Base-by-base conservation (phyloP, 192 early-diverging fungal genomes). In the Coemansia sp. region DNA sequence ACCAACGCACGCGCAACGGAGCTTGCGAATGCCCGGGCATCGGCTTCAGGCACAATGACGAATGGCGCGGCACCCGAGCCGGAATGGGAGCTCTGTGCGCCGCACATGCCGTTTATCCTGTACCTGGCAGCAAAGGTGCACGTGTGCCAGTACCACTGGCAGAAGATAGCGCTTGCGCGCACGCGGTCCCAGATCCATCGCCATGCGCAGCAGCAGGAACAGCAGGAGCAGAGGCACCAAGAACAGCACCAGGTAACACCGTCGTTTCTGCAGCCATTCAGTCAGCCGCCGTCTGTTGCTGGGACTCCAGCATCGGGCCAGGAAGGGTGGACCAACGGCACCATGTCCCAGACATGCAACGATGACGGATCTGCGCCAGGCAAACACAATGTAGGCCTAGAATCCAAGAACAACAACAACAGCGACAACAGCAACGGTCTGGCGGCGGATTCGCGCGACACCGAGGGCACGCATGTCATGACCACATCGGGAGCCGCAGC, bases 51-150 rank as follows among this genome's bases (percentile, higher is more conserved):
- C 37, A 82, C 79, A 15, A 82, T 77, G 79, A 15, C 79, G 13
- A 76, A 82, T 53, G 79, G 79, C 62, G 71, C 75, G 4, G 74
- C 75, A 11, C 79, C 79, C 0, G 81, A 83, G 72, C 81, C 81
- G 12, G 81, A 83, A 38, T 83, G 81, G 81, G 81, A 83, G 81
- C 69, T 83, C 49, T 83, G 81, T 44, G 76, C 81, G 3, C 81
- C 81, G 2, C 81, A 83, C 13, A 83, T 83, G 81, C 81, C 81
- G 15, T 83, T 83, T 56, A 66, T 83, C 3, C 57, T 83, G 61
- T 78, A 77, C 21, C 23, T 83, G 60, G 70, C 81, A 1, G 81
- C 81, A 15, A 83, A 83, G 42, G 76, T 83, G 39, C 81, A 83
- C 23, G 70, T 83, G 37, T 83, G 81, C 58, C 75, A 77, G 64